phyloP scores from a whole-genome alignment of 2,329 filamentous ascomycete species.

The Aspergillus texensis region DNA sequence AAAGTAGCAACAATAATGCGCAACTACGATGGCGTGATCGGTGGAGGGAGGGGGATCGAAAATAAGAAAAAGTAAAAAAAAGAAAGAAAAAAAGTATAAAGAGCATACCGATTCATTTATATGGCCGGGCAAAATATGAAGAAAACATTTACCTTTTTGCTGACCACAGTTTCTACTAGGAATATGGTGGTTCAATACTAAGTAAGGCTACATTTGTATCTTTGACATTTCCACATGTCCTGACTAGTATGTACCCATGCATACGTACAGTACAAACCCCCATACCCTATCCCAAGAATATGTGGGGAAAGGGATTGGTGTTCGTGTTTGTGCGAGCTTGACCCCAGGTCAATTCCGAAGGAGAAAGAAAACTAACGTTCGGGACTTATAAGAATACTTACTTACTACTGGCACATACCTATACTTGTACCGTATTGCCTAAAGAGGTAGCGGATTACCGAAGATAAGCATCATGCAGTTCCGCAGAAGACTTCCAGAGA shows the following conservation, averaged over 20 bases:
- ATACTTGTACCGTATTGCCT: too few relatives aligned
- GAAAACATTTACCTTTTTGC: neutral
- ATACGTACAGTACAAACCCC: too few relatives aligned
- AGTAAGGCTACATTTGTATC: too few relatives aligned
- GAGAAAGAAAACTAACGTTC: too few relatives aligned
- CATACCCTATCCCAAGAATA: neutral
- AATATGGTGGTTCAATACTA: too few relatives aligned
- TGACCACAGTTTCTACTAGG: neutral
- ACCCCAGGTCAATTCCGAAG: too few relatives aligned
- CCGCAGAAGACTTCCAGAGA: neutral
- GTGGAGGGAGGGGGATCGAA: neutral
- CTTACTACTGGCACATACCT: too few relatives aligned
- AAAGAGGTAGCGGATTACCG: neutral
- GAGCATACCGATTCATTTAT: neutral
- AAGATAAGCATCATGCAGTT: neutral
- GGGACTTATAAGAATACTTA: too few relatives aligned
- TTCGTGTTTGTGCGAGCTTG: too few relatives aligned
- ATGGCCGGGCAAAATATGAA: neutral
- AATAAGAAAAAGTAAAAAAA: neutral
- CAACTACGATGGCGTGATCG: conserved; percentile 20
- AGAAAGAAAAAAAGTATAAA: neutral
- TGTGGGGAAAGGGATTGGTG: too few relatives aligned
- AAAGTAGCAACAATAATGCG: neutral
- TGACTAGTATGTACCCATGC: too few relatives aligned
- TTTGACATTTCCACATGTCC: too few relatives aligned